phyloP scores from a whole-genome alignment of 2,329 filamentous ascomycete species.

The Aspergillus phoenicis region DNA sequence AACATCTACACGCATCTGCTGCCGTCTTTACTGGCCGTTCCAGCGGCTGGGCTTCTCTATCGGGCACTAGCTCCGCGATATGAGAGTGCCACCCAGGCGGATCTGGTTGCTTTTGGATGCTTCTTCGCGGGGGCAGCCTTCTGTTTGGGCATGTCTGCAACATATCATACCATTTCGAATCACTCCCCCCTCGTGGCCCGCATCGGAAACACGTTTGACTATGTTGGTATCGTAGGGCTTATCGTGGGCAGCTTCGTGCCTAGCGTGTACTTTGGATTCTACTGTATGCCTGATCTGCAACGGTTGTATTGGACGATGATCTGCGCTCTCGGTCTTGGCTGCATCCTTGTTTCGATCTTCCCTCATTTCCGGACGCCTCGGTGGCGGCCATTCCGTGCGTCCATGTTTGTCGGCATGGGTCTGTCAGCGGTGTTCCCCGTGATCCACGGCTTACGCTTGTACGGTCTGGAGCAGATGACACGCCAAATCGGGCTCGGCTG shows the following conservation, averaged over 20 bases:
- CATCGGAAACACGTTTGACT: constrained; percentile 92
- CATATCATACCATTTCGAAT: constrained; percentile 82
- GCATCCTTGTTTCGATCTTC: constrained; percentile 73
- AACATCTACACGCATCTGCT: constrained; percentile 74
- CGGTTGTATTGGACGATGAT: constrained; percentile 78
- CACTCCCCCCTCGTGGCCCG: constrained; percentile 77
- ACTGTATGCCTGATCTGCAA: constrained; percentile 67
- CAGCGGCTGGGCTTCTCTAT: constrained; percentile 58
- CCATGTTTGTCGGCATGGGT: constrained; percentile 88
- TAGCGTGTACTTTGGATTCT: constrained; percentile 84
- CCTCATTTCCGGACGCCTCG: constrained; percentile 80
- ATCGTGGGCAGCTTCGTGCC: constrained; percentile 93
- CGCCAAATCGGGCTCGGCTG: constrained; percentile 77
- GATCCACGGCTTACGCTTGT: constrained; percentile 70
- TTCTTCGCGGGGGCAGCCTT: constrained; percentile 75
- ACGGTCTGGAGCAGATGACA: constrained; percentile 68
- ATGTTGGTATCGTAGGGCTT: constrained; percentile 86
- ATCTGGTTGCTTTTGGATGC: constrained; percentile 73
- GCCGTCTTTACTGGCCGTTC: constrained; percentile 63
- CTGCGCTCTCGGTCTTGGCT: constrained; percentile 72
- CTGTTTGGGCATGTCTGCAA: constrained; percentile 79
- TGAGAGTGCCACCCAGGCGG: constrained; percentile 59
- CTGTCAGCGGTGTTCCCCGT: constrained; percentile 82
- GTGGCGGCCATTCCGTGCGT: constrained; percentile 81
- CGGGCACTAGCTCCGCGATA: constrained; percentile 66